Conservation (phyloP, 2,329 filamentous ascomycete genomes). For the Nannizziopsis arthrosporioides region DNA sequence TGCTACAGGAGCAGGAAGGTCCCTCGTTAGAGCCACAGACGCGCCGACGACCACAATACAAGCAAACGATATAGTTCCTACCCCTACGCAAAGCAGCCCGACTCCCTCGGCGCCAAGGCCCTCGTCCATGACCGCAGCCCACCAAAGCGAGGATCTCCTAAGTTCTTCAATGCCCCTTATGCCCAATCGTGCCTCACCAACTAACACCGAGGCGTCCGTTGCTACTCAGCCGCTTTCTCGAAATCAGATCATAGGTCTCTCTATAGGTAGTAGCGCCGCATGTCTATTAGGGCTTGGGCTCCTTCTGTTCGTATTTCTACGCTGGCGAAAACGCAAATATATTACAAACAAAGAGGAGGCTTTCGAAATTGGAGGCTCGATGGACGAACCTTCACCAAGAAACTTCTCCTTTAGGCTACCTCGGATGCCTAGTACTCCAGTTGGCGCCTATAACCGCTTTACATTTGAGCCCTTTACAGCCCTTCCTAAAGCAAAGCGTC, state of each 20-base stretch:
- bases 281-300: constrained; percentile 40
- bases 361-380: constrained; percentile 32
- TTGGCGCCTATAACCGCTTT: constrained; percentile 14
- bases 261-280: constrained; percentile 43
- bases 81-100: neutral
- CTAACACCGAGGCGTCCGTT: neutral
- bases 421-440: constrained; percentile 8
- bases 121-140: neutral
- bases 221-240: constrained; percentile 1
- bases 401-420: constrained; percentile 15
- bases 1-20: constrained; percentile 13
- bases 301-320: constrained; percentile 22
- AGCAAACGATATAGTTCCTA: neutral
- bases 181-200: neutral
- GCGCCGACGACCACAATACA: neutral
- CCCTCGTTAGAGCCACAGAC: constrained; percentile 1
- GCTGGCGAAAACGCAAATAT: constrained; percentile 21
- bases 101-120: neutral
- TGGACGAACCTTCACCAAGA: constrained; percentile 25
- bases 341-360: constrained; percentile 19
- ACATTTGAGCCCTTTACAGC: constrained; percentile 3
- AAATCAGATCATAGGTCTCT: constrained; percentile 43
- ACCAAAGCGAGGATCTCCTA: neutral
- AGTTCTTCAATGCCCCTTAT: constrained; percentile 5
- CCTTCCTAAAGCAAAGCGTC: constrained; percentile 3